Percentiles rank a stretch among this genome's conserved stretches.
These are phyloP conservation scores for Polyporus arcularius DNA, from an alignment of 768 basidiomycete species.

Conservation along the genomic window DNA sequence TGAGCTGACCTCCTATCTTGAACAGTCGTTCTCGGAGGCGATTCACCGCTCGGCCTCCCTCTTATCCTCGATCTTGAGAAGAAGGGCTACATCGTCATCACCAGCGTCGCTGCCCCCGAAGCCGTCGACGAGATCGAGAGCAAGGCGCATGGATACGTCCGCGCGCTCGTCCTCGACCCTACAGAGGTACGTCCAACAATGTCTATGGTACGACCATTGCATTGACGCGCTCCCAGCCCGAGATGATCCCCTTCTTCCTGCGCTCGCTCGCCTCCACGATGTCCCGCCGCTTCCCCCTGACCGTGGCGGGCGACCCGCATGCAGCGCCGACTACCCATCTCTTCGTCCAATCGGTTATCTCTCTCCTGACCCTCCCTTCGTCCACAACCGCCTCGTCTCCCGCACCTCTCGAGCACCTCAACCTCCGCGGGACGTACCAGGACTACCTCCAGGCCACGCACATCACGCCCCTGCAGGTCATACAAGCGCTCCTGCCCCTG, in stretches of 20 bases:
- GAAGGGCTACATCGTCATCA: constrained; percentile 81
- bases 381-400: constrained; percentile 37
- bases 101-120: constrained; percentile 71
- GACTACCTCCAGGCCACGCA: constrained; percentile 76
- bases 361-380: constrained; percentile 61
- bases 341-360: constrained; percentile 77
- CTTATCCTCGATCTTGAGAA: constrained; percentile 73
- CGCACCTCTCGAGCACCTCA: constrained; percentile 72
- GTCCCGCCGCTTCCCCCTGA: constrained; percentile 81
- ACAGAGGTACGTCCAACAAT: constrained; percentile 52
- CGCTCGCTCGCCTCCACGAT: constrained; percentile 80
- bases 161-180: constrained; percentile 80
- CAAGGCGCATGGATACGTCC: constrained; percentile 71
- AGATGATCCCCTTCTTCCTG: constrained; percentile 72
- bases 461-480: constrained; percentile 71
- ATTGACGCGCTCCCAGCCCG: constrained; percentile 48
- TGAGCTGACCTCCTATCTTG: background rate
- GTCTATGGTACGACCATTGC: background rate
- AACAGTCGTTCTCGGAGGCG: constrained; percentile 81
- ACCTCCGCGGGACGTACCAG: constrained; percentile 61
- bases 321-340: constrained; percentile 63
- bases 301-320: constrained; percentile 78
- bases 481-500: constrained; percentile 77
- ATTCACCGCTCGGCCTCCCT: constrained; percentile 69
- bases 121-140: constrained; percentile 66